Evolutionary conservation across 371 early-diverging fungal species (phyloP), one percentile per base, ranked within the genome.

Genomic region (Mortierella sp.): DNA sequence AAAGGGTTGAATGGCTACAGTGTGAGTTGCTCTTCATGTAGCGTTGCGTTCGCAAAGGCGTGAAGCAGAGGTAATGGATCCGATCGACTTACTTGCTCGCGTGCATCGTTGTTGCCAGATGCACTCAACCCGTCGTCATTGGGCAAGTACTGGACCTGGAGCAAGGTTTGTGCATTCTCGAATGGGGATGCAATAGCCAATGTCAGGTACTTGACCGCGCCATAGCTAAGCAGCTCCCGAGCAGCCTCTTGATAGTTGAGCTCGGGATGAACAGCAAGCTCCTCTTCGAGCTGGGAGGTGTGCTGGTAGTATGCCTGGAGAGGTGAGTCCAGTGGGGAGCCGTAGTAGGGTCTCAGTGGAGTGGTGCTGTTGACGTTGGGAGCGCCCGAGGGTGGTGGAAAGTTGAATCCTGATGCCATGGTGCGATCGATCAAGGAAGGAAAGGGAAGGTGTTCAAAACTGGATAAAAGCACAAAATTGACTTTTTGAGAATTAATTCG

Each of bases 71-170:
- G 13, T 19, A 39, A 29, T 2, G 2, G 16, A 34, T 55, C 26
- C 29, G 26, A 24, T 22, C 22, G 34, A 40, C 41, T 44, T 65
- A 79, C 83, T 74, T 79, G 73, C 29, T 87, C 88, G 2, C 86
- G 83, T 16, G 70, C 40, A 13, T 71, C 69, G 24, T 85, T 48
- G 40, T 66, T 71, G 48, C 66, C 77, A n/a, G 68, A 64, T 65
- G 70, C 44, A 13, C 80, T 80, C 70, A 86, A 29, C 0, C 88
- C 71, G 72, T 90, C 84, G 37, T 87, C 85, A 63, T 87, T 91
- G 58, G 95, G 95, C 19, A 93, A 68, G 74, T 93, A 93, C 86
- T 96, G 96, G 14, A 95, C 93, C 83, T 95, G 95, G 31, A 95
- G 77, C 24, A 97, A 78, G 31, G 94, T 96, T 31, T 92, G 93